Conservation (phyloP, 2,329 filamentous ascomycete species). For the Colletotrichum liriopes region DNA sequence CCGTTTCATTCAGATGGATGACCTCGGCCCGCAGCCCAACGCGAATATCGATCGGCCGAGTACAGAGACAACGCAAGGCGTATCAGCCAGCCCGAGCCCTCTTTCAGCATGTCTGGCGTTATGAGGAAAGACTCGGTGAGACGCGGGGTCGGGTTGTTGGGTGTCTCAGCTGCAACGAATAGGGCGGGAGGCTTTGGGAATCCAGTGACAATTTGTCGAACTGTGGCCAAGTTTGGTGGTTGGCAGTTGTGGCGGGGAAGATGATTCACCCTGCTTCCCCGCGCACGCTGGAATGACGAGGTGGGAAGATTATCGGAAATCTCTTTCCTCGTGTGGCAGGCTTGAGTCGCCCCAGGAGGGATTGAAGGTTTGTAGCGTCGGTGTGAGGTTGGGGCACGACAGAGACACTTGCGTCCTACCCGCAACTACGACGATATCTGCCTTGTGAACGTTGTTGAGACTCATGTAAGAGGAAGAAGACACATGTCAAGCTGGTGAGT, state of each 20-base stretch:
- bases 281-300: neutral
- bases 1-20: neutral
- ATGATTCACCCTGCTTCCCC: neutral
- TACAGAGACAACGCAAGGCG: neutral
- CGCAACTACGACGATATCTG: neutral
- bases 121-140: neutral
- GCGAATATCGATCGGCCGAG: neutral
- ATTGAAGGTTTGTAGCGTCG: neutral
- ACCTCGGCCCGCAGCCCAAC: neutral
- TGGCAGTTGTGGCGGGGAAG: neutral
- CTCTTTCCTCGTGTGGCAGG: neutral
- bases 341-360: neutral
- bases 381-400: neutral
- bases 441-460: neutral
- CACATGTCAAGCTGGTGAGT: neutral
- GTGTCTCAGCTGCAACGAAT: constrained; percentile 15
- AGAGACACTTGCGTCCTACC: neutral
- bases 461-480: neutral
- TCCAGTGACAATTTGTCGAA: neutral
- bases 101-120: neutral
- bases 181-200: neutral
- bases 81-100: neutral
- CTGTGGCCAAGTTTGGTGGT: neutral
- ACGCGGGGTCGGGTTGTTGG: constrained; percentile 20
- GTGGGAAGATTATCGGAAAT: neutral